Evolutionary conservation across 805 yeast genomes (phyloP).

Genomic region (Candida silvicultrix): DNA sequence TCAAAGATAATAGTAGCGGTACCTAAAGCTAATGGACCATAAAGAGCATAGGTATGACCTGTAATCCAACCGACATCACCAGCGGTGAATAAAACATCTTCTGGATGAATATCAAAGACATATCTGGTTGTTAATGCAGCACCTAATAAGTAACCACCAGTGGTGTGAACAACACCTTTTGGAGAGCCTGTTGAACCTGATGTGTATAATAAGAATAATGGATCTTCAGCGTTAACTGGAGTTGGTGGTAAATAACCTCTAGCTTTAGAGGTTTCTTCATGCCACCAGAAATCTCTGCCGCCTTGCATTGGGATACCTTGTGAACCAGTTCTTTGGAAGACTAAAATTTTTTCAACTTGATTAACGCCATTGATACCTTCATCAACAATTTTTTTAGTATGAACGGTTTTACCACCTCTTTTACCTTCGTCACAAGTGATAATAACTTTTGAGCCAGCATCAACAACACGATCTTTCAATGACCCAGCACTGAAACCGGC

Average conservation of each 20-base stretch:
- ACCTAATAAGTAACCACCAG: conserved; percentile 92
- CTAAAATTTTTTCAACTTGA: conserved; percentile 74
- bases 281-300: conserved; percentile 95
- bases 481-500: conserved; percentile 97
- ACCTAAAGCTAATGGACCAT: conserved; percentile 88
- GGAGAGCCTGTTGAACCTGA: conserved; percentile 99
- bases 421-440: conserved; percentile 94
- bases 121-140: conserved; percentile 89
- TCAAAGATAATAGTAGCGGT: conserved; percentile 91
- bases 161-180: conserved; percentile 93
- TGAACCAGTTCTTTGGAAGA: conserved; percentile 82
- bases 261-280: conserved; percentile 76
- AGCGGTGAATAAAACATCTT: conserved; percentile 89
- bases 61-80: conserved; percentile 99
- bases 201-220: conserved; percentile 90
- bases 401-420: conserved; percentile 92
- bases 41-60: conserved; percentile 93
- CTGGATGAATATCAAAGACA: conserved; percentile 86
- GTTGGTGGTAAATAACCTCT: conserved; percentile 84
- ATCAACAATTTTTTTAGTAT: conserved; percentile 91
- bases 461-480: conserved; percentile 81
- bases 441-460: conserved; percentile 79
- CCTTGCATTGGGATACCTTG: conserved; percentile 62
- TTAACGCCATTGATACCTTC: conserved; percentile 79
- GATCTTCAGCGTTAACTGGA: conserved; percentile 88